These are phyloP conservation scores for Thielaviopsis punctulata DNA, from an alignment of 2,329 filamentous ascomycete genomes.

Conservation along the genomic window DNA sequence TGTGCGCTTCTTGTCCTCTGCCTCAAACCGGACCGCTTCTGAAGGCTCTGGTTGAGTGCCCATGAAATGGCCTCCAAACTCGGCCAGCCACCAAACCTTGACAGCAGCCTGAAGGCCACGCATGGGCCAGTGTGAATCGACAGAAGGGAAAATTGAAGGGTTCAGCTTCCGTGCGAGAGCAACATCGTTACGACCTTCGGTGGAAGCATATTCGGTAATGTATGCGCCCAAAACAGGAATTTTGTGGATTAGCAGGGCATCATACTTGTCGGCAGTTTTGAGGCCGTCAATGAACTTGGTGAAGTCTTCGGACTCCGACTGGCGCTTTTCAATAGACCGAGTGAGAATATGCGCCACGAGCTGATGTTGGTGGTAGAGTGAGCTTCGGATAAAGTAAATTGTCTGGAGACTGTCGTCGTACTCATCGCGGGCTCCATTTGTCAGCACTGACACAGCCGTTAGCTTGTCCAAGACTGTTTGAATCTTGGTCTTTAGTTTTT, in stretches of 20 bases:
- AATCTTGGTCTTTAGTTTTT: slow-evolving; percentile 59
- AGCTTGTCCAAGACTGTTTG: slow-evolving; percentile 59
- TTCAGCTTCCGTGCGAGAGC: slow-evolving; percentile 56
- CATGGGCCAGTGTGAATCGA: slow-evolving; percentile 54
- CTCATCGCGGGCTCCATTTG: slow-evolving; percentile 35
- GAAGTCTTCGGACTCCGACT: slow-evolving; percentile 56
- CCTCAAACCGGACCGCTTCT: slow-evolving; percentile 8
- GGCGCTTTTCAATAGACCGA: slow-evolving; percentile 59
- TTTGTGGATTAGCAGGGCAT: slow-evolving; percentile 58
- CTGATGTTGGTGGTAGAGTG: slow-evolving; percentile 79
- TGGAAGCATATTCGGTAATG: slow-evolving; percentile 62
- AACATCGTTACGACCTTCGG: slow-evolving; percentile 51
- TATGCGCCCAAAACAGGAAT: slow-evolving; percentile 64
- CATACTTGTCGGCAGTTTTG: slow-evolving; percentile 59
- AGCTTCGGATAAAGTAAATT: slow-evolving; percentile 62
- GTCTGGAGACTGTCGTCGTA: slow-evolving; percentile 53
- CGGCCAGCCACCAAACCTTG: slow-evolving; percentile 72
- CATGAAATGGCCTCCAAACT: slow-evolving; percentile 80
- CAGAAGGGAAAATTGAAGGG: slow-evolving; percentile 45
- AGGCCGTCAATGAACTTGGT: slow-evolving; percentile 50
- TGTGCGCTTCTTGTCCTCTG: slow-evolving; percentile 53
- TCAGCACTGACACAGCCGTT: slow-evolving; percentile 58
- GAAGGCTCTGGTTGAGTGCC: slow-evolving; percentile 48
- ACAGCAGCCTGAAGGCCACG: slow-evolving; percentile 64
- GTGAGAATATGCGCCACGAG: slow-evolving; percentile 65